Base-by-base conservation (phyloP, 2,329 filamentous ascomycete genomes). In the Apiospora sp. region DNA sequence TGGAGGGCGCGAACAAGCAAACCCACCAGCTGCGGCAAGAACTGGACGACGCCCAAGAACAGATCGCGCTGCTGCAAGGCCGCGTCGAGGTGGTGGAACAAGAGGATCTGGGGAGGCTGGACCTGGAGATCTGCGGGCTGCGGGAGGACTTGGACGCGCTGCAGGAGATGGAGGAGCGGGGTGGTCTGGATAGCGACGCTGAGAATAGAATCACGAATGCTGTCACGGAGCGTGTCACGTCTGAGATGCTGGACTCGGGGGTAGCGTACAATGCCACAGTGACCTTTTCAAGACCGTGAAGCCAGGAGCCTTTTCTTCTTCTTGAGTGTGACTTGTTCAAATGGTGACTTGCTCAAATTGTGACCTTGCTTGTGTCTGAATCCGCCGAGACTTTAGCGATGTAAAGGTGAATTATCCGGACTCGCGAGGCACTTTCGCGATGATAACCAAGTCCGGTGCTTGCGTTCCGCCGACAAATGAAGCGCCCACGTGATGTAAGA, bases 261-360 rank as follows among this genome's bases (percentile, higher is more conserved):
- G 12, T 64, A 64, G 58, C 58, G 3, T 64, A n/a, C 34, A 64
- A 64, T 64, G 58, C 58, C 58, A 64, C 58, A 64, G 58, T 64
- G 58, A 64, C 58, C 10, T 64, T 64, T 64, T 41, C 58, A 0
- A 64, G 58, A 41, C 34, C 58, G 58, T 64, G 58, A 64, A 61
- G 14, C 58, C 58, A 41, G 10, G 13, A 8, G 8, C 22, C 34
- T 64, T 34, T n/a, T 12, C 27, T 30, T 30, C 27, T 30, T 30
- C 27, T 4, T 16, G 7, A 34, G 22, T 22, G 34, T 24, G 22
- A 3, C 58, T 64, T 64, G 19, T n/a, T 12, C 16, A 22, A 1
- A 30, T 41, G 58, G 37, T 64, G 58, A 3, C 58, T 64, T 64
- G 19, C 14, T 12, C 16, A 22, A 1, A 30, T 41, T 30, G 37